These are phyloP conservation scores for Plasmodium vivax DNA, from an alignment of 169 alveolate genomes.

Conservation along the genomic window DNA sequence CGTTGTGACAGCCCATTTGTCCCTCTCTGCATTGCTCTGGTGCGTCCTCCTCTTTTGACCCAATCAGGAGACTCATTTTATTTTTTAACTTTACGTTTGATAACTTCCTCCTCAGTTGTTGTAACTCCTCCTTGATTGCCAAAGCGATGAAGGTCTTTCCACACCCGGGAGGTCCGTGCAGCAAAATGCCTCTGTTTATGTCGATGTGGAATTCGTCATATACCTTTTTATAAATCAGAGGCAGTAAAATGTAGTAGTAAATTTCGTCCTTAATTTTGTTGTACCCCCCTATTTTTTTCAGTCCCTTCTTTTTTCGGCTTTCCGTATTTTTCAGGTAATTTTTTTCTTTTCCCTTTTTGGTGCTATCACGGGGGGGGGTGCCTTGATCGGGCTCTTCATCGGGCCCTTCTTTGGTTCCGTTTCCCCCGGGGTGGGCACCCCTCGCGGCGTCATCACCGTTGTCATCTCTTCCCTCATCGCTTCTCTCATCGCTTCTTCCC, in stretches of 20 bases:
- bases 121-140: constrained; percentile 68
- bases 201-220: constrained; percentile 75
- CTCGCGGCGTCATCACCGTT: neutral
- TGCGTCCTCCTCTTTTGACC: neutral
- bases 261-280: constrained; percentile 76
- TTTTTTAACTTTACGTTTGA: constrained; percentile 3
- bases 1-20: neutral
- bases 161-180: constrained; percentile 85
- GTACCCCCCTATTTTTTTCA: constrained; percentile 80
- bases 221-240: constrained; percentile 72
- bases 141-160: constrained; percentile 81
- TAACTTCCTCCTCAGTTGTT: constrained; percentile 69
- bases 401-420: neutral
- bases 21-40: neutral
- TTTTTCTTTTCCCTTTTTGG: neutral
- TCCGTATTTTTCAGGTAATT: constrained; percentile 6
- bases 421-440: neutral
- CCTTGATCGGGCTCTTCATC: neutral
- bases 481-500: neutral
- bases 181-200: constrained; percentile 76
- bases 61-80: neutral
- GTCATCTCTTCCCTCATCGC: neutral
- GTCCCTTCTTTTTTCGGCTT: constrained; percentile 59
- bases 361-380: neutral
- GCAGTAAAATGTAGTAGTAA: constrained; percentile 73